Conservation (phyloP, 2,329 filamentous ascomycete genomes). For the Ascocoryne sarcoides region DNA sequence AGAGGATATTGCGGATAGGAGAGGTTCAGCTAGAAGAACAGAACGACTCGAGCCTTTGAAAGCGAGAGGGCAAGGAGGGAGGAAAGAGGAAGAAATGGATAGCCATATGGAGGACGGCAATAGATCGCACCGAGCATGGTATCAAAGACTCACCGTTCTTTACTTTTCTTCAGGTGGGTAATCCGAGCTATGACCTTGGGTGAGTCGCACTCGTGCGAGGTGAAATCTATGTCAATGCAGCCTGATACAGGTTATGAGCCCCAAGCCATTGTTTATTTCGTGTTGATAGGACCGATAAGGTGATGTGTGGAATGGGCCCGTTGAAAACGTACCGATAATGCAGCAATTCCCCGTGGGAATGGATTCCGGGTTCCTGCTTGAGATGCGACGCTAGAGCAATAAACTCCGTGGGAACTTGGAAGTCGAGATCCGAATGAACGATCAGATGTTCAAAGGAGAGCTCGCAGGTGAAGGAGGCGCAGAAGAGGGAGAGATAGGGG, state of each 20-base stretch:
- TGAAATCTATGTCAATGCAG: conserved; percentile 8
- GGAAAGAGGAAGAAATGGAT: too few species aligned
- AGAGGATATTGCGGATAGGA: background rate
- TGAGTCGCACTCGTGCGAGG: conserved; percentile 9
- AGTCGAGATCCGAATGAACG: too few species aligned
- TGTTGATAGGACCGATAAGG: conserved; percentile 21
- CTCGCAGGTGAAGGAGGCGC: conserved; percentile 3
- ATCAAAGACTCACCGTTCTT: conserved; percentile 7
- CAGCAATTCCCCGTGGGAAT: conserved; percentile 4
- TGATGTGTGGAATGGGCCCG: conserved; percentile 1
- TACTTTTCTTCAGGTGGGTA: conserved; percentile 6
- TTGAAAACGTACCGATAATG: conserved; percentile 11
- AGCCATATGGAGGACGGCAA: too few species aligned
- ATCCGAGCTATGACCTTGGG: too few species aligned
- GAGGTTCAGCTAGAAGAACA: background rate
- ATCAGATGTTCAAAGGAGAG: conserved; percentile 7
- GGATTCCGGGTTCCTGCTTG: conserved; percentile 10
- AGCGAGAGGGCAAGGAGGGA: conserved; percentile 1
- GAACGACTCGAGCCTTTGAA: background rate
- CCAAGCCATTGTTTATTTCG: conserved; percentile 6
- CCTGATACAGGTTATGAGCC: conserved; percentile 6
- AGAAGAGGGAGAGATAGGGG: conserved; percentile 1
- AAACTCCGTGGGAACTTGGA: too few species aligned
- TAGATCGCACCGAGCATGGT: too few species aligned
- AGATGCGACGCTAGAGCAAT: background rate